These are phyloP conservation scores for Azolla pinnata DNA, from an alignment of 75 land plant genomes.

Conservation along the genomic window DNA sequence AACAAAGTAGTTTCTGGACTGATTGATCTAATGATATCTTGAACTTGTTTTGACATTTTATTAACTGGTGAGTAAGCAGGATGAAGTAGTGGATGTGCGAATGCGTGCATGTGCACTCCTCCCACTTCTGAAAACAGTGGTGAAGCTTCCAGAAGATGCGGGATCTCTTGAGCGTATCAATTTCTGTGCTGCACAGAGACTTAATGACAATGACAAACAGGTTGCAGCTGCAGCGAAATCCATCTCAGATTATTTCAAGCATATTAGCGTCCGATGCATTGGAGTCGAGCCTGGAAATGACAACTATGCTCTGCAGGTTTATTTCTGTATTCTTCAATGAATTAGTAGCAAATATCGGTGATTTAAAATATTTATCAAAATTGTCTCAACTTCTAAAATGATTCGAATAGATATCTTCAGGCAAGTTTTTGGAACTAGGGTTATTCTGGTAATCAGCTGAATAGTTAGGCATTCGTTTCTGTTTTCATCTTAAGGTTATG, in stretches of 20 bases:
- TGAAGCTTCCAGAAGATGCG: conserved; percentile 33
- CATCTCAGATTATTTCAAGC: conserved; percentile 24
- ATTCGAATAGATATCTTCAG: neutral
- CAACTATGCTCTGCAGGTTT: conserved; percentile 16
- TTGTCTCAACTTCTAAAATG: too few relatives aligned
- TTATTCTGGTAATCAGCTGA: neutral
- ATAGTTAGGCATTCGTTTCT: neutral
- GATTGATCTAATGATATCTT: too few relatives aligned
- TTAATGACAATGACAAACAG: conserved; percentile 27
- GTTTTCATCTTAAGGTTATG: too few relatives aligned
- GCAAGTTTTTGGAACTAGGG: neutral
- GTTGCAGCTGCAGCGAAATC: conserved; percentile 30
- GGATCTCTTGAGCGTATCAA: conserved; percentile 28
- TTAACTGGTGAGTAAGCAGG: too few relatives aligned
- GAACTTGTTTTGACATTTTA: too few relatives aligned
- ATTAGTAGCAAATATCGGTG: too few relatives aligned
- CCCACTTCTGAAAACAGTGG: conserved; percentile 16
- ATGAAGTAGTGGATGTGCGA: conserved; percentile 29
- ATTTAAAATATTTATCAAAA: too few relatives aligned
- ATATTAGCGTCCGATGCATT: conserved; percentile 2
- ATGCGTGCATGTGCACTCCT: conserved; percentile 31
- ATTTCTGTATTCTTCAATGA: neutral
- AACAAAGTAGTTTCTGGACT: too few relatives aligned
- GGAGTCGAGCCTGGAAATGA: conserved; percentile 20
- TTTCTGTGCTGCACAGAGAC: conserved; percentile 27